Evolutionary conservation across 768 basidiomycete genomes (phyloP).

Genomic region (Zangia roseola): DNA sequence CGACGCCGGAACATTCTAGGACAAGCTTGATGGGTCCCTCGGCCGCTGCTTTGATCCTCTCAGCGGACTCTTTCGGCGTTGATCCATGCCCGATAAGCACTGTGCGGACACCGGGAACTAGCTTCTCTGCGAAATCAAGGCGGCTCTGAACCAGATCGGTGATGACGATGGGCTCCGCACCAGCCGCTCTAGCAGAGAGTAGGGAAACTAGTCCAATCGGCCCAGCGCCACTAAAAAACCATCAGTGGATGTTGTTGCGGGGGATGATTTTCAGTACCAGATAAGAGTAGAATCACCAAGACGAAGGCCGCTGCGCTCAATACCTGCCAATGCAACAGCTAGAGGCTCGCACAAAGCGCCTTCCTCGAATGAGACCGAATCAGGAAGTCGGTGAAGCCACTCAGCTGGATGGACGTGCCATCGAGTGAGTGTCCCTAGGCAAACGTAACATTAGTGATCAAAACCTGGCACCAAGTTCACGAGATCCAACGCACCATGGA

Average conservation of each 20-base stretch:
- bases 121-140: slow-evolving; percentile 61
- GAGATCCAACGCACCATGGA: slow-evolving; percentile 44
- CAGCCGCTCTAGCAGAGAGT: slow-evolving; percentile 63
- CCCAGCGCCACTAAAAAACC: slow-evolving; percentile 52
- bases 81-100: slow-evolving; percentile 51
- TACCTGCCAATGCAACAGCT: slow-evolving; percentile 65
- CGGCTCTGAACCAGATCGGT: slow-evolving; percentile 67
- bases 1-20: slow-evolving; percentile 64
- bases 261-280: slow-evolving; percentile 40
- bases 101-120: slow-evolving; percentile 58
- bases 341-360: slow-evolving; percentile 68
- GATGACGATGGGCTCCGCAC: slow-evolving; percentile 68
- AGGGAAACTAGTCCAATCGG: slow-evolving; percentile 65
- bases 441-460: neutral
- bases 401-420: slow-evolving; percentile 68
- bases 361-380: slow-evolving; percentile 62
- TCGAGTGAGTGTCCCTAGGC: slow-evolving; percentile 58
- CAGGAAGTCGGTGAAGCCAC: slow-evolving; percentile 66
- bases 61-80: slow-evolving; percentile 49
- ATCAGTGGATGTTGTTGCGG: slow-evolving; percentile 8
- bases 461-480: neutral
- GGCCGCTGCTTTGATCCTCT: slow-evolving; percentile 50
- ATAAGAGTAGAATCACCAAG: slow-evolving; percentile 64
- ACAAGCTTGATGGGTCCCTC: slow-evolving; percentile 49
- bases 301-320: slow-evolving; percentile 61